Base-by-base conservation (phyloP, 1,284 basidiomycete genomes). In the Wolfiporia cocos region DNA sequence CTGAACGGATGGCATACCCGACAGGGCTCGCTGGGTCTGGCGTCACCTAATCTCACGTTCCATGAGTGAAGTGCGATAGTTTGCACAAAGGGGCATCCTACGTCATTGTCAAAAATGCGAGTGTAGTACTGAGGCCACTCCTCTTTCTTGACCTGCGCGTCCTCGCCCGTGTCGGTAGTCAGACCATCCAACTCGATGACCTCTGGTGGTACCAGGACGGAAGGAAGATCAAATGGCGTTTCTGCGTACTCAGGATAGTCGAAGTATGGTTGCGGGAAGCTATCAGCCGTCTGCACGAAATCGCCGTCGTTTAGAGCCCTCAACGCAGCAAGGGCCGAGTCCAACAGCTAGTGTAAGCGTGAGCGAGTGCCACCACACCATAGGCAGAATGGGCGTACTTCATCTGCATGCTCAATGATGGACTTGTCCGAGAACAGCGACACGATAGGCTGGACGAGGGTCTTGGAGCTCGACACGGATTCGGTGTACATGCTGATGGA, bases 121-220 rank as follows among this genome's bases (percentile, higher is more conserved):
- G 85, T 57, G 50, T 76, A 76, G 50, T 78, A 81, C 48, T 85
- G 78, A 1, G 86, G 83, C 79, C 86, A 83, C 53, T 88, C 85
- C 51, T 86, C 83, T 54, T 81, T 84, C 56, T 85, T 89, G 20
- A 78, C 73, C 51, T 73, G 74, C 3, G 76, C 74, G 48, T 76
- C 81, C 55, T 79, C 86, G 37, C 75, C 78, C 22, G 73, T 69
- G 43, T 78, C 81, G 11, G 68, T 74, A 1, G 78, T 74, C 34
- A 86, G 68, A 5, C 78, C 76, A 39, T 86, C 86, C 6, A 86
- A 69, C 50, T 91, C 87, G 15, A 90, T 82, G 39, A 84, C 78
- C 62, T 93, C 92, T 4, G 92, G 91, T 3, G 92, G 90, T 4
- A 95, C 89, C 22, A 91, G 72, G 33, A 93, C 79, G 15, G 79